A percentile compares a stretch with the other conserved stretches of the same genome.
Evolutionary conservation across 2,329 filamentous ascomycete genomes (phyloP).

Genomic region (Neofusicoccum sp.): DNA sequence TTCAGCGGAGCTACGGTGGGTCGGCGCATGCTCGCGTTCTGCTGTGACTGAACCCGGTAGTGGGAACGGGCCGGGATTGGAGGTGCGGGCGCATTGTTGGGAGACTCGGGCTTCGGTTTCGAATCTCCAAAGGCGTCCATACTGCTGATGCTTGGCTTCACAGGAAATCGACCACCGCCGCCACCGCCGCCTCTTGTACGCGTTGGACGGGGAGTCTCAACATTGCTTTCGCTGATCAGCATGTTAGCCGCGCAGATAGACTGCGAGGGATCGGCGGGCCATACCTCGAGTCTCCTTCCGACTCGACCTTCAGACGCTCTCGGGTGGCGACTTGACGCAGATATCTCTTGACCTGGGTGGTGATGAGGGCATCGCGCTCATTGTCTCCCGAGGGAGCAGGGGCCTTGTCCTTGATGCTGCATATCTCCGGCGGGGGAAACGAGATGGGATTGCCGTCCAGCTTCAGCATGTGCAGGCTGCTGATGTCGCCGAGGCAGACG

Average conservation of each 20-base stretch:
- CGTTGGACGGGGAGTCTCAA: slow-evolving; percentile 73
- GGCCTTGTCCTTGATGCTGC: slow-evolving; percentile 39
- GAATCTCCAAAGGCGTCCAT: slow-evolving; percentile 56
- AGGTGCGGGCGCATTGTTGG: slow-evolving; percentile 59
- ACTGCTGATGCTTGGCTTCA: slow-evolving; percentile 66
- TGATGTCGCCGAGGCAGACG: slow-evolving; percentile 82
- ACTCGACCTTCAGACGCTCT: slow-evolving; percentile 42
- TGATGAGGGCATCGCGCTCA: slow-evolving; percentile 60
- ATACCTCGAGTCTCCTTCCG: slow-evolving; percentile 46
- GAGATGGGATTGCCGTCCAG: slow-evolving; percentile 83
- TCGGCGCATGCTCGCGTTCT: slow-evolving; percentile 60
- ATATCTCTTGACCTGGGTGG: slow-evolving; percentile 59
- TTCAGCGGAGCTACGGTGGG: slow-evolving; percentile 68
- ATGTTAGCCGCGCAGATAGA: slow-evolving; percentile 18
- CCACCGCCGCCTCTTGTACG: slow-evolving; percentile 38
- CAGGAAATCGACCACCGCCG: slow-evolving; percentile 57
- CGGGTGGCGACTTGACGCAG: slow-evolving; percentile 47
- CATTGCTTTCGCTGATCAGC: slow-evolving; percentile 63
- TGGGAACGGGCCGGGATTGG: slow-evolving; percentile 80
- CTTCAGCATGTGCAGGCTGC: slow-evolving; percentile 82
- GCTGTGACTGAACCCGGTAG: slow-evolving; percentile 70
- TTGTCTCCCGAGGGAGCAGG: slow-evolving; percentile 54
- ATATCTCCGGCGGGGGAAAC: slow-evolving; percentile 62
- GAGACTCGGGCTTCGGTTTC: slow-evolving; percentile 62
- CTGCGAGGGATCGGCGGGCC: background rate